A percentile compares a stretch with the other conserved stretches of the same genome.
Conservation (phyloP, 2,329 filamentous ascomycete genomes). For the Neopestalotiopsis clavispora region DNA sequence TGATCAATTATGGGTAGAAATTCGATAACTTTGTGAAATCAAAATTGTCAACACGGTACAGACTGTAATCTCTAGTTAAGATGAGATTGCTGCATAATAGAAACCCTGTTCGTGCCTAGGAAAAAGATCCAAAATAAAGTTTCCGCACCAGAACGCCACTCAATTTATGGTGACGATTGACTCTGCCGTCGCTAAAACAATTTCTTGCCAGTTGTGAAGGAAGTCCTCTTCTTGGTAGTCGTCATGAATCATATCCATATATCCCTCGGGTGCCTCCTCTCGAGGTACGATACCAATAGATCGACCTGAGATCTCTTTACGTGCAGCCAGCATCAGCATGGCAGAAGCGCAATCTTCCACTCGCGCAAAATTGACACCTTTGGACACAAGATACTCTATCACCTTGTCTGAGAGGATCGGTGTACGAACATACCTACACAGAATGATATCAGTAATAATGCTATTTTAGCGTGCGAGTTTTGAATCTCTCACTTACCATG, state of each 20-base stretch:
- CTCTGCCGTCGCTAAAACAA: neutral
- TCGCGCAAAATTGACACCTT: slow-evolving; percentile 1
- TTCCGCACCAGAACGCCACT: neutral
- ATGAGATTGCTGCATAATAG: too few species aligned
- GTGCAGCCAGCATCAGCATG: neutral
- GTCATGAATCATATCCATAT: slow-evolving; percentile 11
- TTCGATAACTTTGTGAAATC: too few species aligned
- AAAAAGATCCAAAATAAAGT: too few species aligned
- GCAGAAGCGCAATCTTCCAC: neutral
- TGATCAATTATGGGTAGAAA: too few species aligned
- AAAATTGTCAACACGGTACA: too few species aligned
- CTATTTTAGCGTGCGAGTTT: neutral
- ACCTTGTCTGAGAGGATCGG: slow-evolving; percentile 4
- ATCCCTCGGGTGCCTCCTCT: neutral
- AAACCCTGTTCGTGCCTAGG: too few species aligned
- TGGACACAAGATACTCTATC: neutral
- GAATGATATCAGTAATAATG: neutral
- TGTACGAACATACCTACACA: slow-evolving; percentile 6
- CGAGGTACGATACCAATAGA: neutral
- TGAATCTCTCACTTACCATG: neutral
- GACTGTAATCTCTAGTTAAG: too few species aligned
- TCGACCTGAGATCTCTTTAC: neutral
- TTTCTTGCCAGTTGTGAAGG: neutral
- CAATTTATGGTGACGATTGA: neutral
- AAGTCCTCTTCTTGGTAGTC: slow-evolving; percentile 7